A percentile compares a stretch with the other conserved stretches of the same genome.
Conservation (phyloP, 495 filamentous ascomycete species). For the Aspergillus carlsbadensis region DNA sequence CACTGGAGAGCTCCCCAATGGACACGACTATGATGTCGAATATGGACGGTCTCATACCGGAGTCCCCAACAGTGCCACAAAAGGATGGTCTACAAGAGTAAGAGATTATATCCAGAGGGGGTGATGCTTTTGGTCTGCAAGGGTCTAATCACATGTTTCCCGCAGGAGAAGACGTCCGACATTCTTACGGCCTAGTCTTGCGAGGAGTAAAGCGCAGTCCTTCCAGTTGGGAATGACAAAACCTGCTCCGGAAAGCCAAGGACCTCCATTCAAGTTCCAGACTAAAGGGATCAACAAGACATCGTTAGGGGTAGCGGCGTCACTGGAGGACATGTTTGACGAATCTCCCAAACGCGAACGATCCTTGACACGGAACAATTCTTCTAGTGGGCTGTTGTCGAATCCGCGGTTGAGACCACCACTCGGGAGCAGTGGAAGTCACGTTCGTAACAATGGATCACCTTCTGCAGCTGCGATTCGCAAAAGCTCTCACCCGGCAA, state of each 20-base stretch:
- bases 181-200: constrained; percentile 42
- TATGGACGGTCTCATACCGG: constrained; percentile 45
- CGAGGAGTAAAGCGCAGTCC: constrained; percentile 43
- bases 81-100: constrained; percentile 35
- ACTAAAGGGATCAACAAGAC: constrained; percentile 50
- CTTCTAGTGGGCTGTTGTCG: constrained; percentile 38
- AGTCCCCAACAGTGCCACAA: constrained; percentile 53
- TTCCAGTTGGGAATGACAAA: constrained; percentile 38
- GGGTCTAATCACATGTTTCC: constrained; percentile 21
- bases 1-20: constrained; percentile 51
- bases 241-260: constrained; percentile 54
- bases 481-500: constrained; percentile 67
- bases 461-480: constrained; percentile 68
- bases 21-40: constrained; percentile 46
- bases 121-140: not conserved
- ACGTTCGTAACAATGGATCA: constrained; percentile 63
- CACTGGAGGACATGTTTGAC: constrained; percentile 74
- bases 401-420: constrained; percentile 61
- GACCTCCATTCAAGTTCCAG: constrained; percentile 75
- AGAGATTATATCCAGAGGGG: constrained; percentile 18
- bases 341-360: constrained; percentile 76
- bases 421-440: constrained; percentile 47
- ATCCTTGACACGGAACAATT: constrained; percentile 29
- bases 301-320: constrained; percentile 56
- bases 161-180: constrained; percentile 40